Conservation (phyloP, 805 yeast species). For the Blastobotrys peoriensis region DNA sequence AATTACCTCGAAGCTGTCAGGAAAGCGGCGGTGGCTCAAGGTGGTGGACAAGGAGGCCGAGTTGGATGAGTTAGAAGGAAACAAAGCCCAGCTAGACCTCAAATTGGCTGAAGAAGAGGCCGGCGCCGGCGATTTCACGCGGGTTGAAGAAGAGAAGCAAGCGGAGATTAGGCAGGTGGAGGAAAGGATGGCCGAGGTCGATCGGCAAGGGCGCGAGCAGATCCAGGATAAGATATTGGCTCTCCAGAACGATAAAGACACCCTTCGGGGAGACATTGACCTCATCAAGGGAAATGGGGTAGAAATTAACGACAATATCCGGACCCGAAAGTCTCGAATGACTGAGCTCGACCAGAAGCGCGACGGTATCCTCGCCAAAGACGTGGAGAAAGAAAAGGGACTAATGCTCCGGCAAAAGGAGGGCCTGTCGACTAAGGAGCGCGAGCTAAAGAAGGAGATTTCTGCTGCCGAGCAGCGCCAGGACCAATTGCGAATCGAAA, state of each 20-base stretch:
- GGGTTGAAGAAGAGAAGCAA: conserved; percentile 1
- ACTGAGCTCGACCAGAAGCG: not conserved
- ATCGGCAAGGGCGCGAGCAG: conserved; percentile 17
- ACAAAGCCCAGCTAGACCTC: not conserved
- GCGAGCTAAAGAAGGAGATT: not conserved
- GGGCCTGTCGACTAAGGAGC: not conserved
- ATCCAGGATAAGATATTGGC: conserved; percentile 25
- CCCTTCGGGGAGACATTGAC: conserved; percentile 10
- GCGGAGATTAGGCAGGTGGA: conserved; percentile 9
- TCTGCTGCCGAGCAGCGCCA: not conserved
- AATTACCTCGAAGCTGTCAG: not conserved
- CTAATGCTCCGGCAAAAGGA: not conserved
- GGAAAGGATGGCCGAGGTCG: conserved; percentile 17
- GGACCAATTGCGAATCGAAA: not conserved
- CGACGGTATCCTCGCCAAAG: not conserved
- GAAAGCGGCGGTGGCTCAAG: not conserved
- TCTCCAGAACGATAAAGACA: conserved; percentile 21
- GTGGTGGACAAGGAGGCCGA: not conserved
- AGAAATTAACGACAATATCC: conserved; percentile 10
- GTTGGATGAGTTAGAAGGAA: conserved; percentile 18
- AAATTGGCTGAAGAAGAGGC: not conserved
- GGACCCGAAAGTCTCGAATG: conserved; percentile 5
- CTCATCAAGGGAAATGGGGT: conserved; percentile 8
- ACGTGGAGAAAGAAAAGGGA: not conserved
- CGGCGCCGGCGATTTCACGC: not conserved